Conservation (phyloP, 352 stramenopile species). For the Phytophthora meadii region DNA sequence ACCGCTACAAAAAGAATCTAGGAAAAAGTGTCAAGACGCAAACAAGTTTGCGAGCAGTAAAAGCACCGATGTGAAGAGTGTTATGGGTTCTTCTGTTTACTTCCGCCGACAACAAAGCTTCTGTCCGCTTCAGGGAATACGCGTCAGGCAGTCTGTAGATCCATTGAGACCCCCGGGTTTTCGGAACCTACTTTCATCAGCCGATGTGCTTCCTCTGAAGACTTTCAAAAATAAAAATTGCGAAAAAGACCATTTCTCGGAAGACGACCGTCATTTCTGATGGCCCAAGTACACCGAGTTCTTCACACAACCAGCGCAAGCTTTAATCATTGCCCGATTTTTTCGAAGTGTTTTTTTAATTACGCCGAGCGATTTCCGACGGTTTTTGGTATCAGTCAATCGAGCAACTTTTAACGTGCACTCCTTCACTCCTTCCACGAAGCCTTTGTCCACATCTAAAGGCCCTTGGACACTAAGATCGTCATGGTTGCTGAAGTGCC, state of each 20-base stretch:
- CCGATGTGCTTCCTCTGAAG: constrained; percentile 7
- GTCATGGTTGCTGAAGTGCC: too few relatives aligned
- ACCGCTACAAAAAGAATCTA: background rate
- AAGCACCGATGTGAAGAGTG: background rate
- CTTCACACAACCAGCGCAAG: constrained; percentile 32
- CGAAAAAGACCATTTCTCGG: background rate
- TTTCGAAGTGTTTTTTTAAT: constrained; percentile 49
- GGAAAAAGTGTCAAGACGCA: background rate
- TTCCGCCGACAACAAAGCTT: constrained; percentile 17
- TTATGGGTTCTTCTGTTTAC: background rate
- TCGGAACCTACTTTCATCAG: background rate
- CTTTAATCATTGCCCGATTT: constrained; percentile 67
- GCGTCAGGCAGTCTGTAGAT: background rate
- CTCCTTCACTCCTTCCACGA: too few relatives aligned
- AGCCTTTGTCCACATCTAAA: too few relatives aligned
- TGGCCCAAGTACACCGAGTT: background rate
- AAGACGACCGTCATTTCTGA: constrained; percentile 3
- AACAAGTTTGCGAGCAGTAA: background rate
- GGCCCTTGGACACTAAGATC: too few relatives aligned
- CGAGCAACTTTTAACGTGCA: too few relatives aligned
- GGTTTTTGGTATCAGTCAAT: too few relatives aligned
- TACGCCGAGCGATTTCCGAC: too few relatives aligned
- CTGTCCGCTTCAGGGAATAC: constrained; percentile 7
- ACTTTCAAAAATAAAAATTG: background rate
- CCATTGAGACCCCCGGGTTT: background rate